phyloP scores from a whole-genome alignment of 805 yeast genomes.

The Saturnispora galanensis region DNA sequence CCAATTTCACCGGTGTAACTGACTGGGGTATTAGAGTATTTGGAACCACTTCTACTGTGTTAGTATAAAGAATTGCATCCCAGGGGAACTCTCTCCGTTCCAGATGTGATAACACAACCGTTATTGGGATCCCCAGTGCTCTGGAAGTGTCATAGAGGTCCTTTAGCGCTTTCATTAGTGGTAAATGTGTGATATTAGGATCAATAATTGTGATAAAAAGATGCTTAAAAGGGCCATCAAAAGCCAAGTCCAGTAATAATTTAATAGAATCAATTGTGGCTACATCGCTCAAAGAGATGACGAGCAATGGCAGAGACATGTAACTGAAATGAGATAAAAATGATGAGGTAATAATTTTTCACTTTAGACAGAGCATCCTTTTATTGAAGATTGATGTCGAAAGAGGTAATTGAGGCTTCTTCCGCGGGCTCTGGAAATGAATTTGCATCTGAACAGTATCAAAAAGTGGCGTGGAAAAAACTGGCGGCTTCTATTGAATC shows the following conservation, averaged over 20 bases:
- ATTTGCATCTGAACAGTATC: conserved; percentile 30
- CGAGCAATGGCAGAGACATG: background rate
- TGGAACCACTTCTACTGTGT: background rate
- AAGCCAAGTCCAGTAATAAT: background rate
- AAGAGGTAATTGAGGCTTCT: background rate
- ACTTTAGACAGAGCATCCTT: background rate
- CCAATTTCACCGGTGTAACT: too few species aligned
- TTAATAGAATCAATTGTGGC: background rate
- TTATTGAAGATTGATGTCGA: background rate
- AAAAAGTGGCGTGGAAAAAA: conserved; percentile 47
- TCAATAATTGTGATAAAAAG: background rate
- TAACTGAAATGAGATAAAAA: too few species aligned
- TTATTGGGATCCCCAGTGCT: background rate
- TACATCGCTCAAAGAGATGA: background rate
- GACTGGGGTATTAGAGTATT: too few species aligned
- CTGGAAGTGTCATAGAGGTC: conserved; percentile 4
- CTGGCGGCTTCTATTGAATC: conserved; percentile 39
- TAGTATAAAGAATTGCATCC: background rate
- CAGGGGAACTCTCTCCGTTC: background rate
- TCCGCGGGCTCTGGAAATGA: conserved; percentile 12
- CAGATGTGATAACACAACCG: too few species aligned
- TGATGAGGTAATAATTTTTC: background rate
- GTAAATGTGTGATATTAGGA: background rate
- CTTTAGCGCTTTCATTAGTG: conserved; percentile 1
- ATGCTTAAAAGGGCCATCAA: background rate